A percentile compares a stretch with the other conserved stretches of the same genome.
phyloP scores from a whole-genome alignment of 768 basidiomycete species.

The Leucogyrophana mollusca region DNA sequence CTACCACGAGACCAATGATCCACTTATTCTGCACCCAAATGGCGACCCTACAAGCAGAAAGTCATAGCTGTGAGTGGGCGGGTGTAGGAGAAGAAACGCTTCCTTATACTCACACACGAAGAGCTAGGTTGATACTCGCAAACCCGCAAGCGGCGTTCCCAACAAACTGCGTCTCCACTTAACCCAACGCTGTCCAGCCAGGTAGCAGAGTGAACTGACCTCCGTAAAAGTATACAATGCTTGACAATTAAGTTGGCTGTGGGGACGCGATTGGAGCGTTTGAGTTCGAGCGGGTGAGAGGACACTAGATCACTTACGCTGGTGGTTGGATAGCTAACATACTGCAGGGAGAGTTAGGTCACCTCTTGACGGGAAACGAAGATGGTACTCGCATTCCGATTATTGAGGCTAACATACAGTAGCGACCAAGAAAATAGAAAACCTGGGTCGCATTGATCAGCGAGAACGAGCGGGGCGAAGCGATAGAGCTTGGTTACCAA shows the following conservation, averaged over 20 bases:
- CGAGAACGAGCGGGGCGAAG: no score
- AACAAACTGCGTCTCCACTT: constrained; percentile 30
- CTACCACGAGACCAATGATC: constrained; percentile 46
- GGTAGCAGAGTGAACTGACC: constrained; percentile 22
- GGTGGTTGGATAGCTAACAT: constrained; percentile 37
- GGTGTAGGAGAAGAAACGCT: not conserved
- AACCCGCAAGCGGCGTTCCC: constrained; percentile 43
- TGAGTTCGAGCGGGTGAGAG: not conserved
- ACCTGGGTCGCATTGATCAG: constrained; percentile 20
- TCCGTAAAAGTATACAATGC: constrained; percentile 48
- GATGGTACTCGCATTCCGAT: constrained; percentile 42
- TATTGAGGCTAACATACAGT: constrained; percentile 41
- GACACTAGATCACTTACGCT: constrained; percentile 19
- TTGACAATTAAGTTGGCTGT: constrained; percentile 42
- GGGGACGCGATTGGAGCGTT: no score
- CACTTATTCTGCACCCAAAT: constrained; percentile 62
- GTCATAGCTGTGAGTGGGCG: constrained; percentile 1
- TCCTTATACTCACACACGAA: constrained; percentile 36
- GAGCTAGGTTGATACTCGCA: constrained; percentile 47
- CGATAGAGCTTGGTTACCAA: constrained; percentile 15
- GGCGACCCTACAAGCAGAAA: constrained; percentile 44
- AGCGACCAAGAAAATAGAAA: constrained; percentile 47
- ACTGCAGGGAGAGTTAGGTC: constrained; percentile 11
- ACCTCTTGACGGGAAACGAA: no score
- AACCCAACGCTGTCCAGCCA: not conserved